Conservation (phyloP, 179 eudicot genomes). For the Corrigiola litoralis region DNA sequence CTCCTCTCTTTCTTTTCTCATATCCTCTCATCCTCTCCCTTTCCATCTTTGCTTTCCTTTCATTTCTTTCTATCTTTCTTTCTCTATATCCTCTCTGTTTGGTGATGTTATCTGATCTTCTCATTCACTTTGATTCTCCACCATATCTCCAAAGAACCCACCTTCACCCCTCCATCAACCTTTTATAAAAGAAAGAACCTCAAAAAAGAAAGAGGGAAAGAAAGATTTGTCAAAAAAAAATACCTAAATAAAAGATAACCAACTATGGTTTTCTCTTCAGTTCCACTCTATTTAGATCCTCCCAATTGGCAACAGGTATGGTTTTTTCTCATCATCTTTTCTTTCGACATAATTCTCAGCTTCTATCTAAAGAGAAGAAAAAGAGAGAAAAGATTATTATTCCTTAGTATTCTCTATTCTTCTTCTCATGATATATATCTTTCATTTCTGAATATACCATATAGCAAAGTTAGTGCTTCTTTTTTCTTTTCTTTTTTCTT, state of each 20-base stretch:
- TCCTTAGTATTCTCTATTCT: constrained; percentile 29
- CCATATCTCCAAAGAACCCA: constrained; percentile 45
- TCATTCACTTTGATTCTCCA: constrained; percentile 54
- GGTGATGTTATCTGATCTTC: constrained; percentile 32
- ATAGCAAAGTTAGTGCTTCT: background rate
- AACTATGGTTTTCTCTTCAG: constrained; percentile 67
- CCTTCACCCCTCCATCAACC: constrained; percentile 30
- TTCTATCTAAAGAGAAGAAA: constrained; percentile 23
- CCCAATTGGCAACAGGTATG: constrained; percentile 90
- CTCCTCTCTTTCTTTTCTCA: background rate
- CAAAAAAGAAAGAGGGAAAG: constrained; percentile 15
- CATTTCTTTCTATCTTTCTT: constrained; percentile 24
- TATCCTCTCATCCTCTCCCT: constrained; percentile 24
- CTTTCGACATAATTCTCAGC: constrained; percentile 14
- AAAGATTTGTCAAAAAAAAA: background rate
- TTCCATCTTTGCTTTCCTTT: constrained; percentile 26
- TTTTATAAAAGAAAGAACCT: constrained; percentile 52
- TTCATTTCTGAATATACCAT: constrained; percentile 44
- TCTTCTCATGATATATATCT: constrained; percentile 11
- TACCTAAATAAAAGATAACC: constrained; percentile 16
- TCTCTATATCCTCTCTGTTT: constrained; percentile 17
- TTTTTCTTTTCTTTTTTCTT: constrained; percentile 1
- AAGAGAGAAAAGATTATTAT: constrained; percentile 25
- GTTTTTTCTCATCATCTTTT: background rate
- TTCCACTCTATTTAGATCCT: constrained; percentile 78